Conservation (phyloP, 441 rosid genomes). For the Manihot esculenta region DNA sequence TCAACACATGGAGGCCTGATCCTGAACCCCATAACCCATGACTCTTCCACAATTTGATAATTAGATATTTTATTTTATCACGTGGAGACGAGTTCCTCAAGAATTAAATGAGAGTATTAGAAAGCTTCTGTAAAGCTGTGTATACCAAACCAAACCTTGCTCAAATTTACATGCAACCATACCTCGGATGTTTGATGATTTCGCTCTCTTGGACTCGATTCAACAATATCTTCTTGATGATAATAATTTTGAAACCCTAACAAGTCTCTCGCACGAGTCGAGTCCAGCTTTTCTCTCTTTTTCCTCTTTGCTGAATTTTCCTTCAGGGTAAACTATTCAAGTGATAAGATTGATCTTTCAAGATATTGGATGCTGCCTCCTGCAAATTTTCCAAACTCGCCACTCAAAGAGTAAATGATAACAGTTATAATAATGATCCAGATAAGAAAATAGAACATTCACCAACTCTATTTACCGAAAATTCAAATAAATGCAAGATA, state of each 20-base stretch:
- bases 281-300: not conserved
- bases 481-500: slow-evolving; percentile 1
- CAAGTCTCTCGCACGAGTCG: not conserved
- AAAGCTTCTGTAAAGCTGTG: no score
- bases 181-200: not conserved
- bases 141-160: no score
- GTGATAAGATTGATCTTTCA: slow-evolving; percentile 32
- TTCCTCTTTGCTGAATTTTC: not conserved
- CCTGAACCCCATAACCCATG: no score
- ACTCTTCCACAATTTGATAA: no score
- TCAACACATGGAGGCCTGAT: no score
- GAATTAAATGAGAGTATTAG: no score
- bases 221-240: slow-evolving; percentile 25
- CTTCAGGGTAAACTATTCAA: not conserved
- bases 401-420: slow-evolving; percentile 8
- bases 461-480: not conserved
- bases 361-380: slow-evolving; percentile 83
- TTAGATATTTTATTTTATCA: no score
- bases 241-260: slow-evolving; percentile 19
- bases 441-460: not conserved
- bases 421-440: not conserved
- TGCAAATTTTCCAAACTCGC: slow-evolving; percentile 35
- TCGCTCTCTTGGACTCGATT: slow-evolving; percentile 21
- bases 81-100: no score
- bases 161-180: no score